Percentiles rank a stretch among this genome's conserved stretches.
phyloP scores from a whole-genome alignment of 345 rosid species.

The Geranium brycei region DNA sequence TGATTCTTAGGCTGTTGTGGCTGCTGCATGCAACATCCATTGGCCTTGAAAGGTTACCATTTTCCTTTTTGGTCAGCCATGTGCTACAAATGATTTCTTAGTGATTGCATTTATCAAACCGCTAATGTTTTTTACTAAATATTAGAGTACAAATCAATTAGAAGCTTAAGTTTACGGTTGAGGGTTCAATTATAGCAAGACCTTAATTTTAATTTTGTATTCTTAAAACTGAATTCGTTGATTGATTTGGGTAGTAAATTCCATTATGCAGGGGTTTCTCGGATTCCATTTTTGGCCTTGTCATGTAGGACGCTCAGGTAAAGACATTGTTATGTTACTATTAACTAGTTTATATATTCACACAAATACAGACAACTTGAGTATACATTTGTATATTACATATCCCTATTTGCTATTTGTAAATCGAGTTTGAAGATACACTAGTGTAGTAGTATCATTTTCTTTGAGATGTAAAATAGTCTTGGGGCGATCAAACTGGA shows the following conservation, averaged over 20 bases:
- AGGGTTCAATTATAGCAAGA: too few species aligned
- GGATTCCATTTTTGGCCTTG: constrained; percentile 65
- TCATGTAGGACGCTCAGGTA: constrained; percentile 94
- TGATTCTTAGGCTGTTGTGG: constrained; percentile 52
- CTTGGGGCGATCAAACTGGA: too few species aligned
- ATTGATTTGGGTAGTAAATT: not conserved
- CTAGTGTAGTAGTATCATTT: too few species aligned
- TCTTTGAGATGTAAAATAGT: too few species aligned
- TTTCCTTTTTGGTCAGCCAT: not conserved
- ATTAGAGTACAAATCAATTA: not conserved
- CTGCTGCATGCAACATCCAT: constrained; percentile 75
- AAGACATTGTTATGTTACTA: not conserved
- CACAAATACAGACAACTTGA: too few species aligned
- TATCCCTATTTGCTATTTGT: too few species aligned
- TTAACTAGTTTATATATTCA: not conserved
- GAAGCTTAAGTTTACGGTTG: too few species aligned
- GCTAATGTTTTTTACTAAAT: not conserved
- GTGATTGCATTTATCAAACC: too few species aligned
- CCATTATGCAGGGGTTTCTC: constrained; percentile 54
- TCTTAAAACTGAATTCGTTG: not conserved
- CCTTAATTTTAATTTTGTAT: too few species aligned
- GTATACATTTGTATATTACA: too few species aligned
- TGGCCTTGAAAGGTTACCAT: constrained; percentile 63
- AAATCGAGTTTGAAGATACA: too few species aligned
- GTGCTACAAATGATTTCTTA: too few species aligned